These are phyloP conservation scores for Ogataea wickerhamii DNA, from an alignment of 805 yeast genomes.

Conservation along the genomic window DNA sequence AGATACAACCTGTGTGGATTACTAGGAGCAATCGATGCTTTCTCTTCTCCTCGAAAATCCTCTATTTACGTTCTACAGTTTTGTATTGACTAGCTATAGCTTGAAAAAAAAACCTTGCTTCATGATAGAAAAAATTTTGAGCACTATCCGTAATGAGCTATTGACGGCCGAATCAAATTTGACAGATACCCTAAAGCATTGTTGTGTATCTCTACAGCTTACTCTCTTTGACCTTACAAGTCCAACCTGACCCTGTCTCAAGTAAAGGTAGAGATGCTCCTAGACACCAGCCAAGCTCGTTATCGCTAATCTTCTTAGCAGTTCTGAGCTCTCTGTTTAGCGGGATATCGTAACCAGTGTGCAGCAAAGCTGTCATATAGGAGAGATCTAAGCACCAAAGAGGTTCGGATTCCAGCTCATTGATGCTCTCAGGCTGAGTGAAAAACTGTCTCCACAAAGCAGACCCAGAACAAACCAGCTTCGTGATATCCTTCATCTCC, in stretches of 20 bases:
- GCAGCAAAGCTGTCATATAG: conserved; percentile 84
- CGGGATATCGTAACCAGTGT: conserved; percentile 97
- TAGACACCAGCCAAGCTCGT: conserved; percentile 97
- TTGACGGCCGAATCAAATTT: not conserved
- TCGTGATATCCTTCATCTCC: conserved; percentile 79
- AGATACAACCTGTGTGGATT: too few relatives aligned
- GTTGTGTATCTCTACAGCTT: too few relatives aligned
- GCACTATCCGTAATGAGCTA: not conserved
- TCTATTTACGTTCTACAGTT: too few relatives aligned
- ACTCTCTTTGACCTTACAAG: conserved; percentile 55
- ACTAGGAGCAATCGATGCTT: too few relatives aligned
- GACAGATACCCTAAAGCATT: too few relatives aligned
- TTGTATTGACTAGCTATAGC: too few relatives aligned
- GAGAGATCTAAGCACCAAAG: conserved; percentile 92
- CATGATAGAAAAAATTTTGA: conserved; percentile 1
- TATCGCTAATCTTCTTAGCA: conserved; percentile 82
- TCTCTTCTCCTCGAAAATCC: too few relatives aligned
- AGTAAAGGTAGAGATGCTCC: conserved; percentile 95
- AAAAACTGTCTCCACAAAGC: conserved; percentile 66
- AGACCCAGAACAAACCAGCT: conserved; percentile 82
- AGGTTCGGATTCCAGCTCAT: conserved; percentile 71
- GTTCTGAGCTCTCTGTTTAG: conserved; percentile 84
- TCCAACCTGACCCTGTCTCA: conserved; percentile 67
- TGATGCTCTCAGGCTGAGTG: conserved; percentile 62
- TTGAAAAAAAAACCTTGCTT: too few relatives aligned